These are phyloP conservation scores for Solanum lignicaule DNA, from an alignment of 257 asterid species.

Conservation along the genomic window DNA sequence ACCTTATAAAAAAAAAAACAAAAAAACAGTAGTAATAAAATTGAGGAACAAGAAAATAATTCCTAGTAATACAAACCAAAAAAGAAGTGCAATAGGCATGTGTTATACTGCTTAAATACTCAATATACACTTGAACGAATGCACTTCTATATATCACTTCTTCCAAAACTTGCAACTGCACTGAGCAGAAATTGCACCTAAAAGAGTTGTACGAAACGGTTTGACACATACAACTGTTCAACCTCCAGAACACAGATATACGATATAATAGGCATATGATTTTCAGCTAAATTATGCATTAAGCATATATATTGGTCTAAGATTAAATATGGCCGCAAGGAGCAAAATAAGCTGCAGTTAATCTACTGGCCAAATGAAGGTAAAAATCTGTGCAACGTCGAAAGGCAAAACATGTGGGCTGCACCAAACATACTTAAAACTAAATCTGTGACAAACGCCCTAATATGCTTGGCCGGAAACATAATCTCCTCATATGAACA, in stretches of 20 bases:
- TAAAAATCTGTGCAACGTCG: background rate
- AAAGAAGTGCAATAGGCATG: background rate
- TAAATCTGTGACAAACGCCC: constrained; percentile 2
- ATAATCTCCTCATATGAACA: constrained; percentile 70
- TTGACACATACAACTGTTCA: background rate
- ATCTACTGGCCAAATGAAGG: background rate
- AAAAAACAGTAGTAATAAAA: background rate
- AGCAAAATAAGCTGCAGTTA: background rate
- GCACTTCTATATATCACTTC: background rate
- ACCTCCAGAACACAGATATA: background rate
- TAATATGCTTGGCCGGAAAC: constrained; percentile 53
- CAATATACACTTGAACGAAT: background rate
- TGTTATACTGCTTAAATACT: background rate
- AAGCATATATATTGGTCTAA: background rate
- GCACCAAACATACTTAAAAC: background rate
- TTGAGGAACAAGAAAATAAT: background rate
- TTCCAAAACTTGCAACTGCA: background rate
- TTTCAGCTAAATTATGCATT: background rate
- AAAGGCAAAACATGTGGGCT: background rate
- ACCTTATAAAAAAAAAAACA: too few species aligned
- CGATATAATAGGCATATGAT: background rate
- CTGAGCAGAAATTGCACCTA: background rate
- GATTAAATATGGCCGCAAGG: background rate
- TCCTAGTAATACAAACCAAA: background rate
- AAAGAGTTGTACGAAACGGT: background rate